phyloP scores from a whole-genome alignment of 1,139 yeast genomes.

The Candida neerlandica region DNA sequence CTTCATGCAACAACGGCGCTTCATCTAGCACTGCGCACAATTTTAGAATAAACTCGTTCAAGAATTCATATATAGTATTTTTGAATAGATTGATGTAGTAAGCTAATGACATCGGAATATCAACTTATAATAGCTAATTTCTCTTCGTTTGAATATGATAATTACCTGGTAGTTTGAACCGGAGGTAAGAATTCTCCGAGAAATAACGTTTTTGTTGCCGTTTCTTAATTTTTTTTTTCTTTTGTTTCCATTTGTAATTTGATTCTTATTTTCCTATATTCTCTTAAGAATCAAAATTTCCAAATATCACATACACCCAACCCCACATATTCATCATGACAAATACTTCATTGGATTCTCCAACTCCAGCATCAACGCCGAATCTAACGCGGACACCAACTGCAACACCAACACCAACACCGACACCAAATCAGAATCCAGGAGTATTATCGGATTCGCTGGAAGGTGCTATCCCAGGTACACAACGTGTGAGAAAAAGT shows the following conservation, averaged over 20 bases:
- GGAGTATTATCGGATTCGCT: background rate
- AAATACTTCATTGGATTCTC: background rate
- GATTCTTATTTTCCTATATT: background rate
- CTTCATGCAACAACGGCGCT: background rate
- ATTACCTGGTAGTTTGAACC: background rate
- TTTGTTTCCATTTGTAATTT: background rate
- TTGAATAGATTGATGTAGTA: background rate
- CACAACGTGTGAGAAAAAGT: constrained; percentile 4
- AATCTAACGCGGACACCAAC: background rate
- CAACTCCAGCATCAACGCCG: background rate
- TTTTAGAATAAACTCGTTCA: background rate
- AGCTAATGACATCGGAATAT: background rate
- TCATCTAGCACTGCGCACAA: background rate
- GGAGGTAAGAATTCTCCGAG: background rate
- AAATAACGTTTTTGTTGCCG: background rate
- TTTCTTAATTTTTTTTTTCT: background rate
- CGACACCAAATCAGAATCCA: background rate
- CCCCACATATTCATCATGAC: background rate
- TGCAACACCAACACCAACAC: background rate
- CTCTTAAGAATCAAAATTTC: background rate
- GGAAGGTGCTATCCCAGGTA: background rate
- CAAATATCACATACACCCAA: no score
- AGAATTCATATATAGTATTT: background rate
- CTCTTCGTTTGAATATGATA: background rate
- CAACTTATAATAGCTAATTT: no score